Evolutionary conservation across 257 asterid species (phyloP).

Genomic region (Solanum commersonii): DNA sequence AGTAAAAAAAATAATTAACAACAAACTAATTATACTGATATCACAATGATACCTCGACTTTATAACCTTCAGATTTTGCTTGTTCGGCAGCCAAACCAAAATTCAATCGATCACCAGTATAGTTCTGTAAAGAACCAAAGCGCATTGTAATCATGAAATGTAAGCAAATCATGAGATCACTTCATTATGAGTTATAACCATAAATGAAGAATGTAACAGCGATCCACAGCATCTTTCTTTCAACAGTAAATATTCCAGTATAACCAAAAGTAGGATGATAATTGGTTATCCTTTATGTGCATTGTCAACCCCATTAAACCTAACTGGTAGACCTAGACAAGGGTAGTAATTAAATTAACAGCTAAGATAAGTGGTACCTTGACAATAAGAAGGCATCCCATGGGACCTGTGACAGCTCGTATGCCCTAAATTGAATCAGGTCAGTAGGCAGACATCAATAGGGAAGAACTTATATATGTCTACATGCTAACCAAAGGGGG

Average conservation of each 20-base stretch:
- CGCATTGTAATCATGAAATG: neutral
- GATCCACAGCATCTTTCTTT: neutral
- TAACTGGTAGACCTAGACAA: neutral
- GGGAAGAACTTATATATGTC: neutral
- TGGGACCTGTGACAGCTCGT: slow-evolving; percentile 89
- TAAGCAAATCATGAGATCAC: neutral
- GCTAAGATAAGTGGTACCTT: slow-evolving; percentile 38
- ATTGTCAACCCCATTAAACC: neutral
- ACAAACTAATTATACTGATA: neutral
- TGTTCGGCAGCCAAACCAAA: slow-evolving; percentile 98
- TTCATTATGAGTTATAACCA: neutral
- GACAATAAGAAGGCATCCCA: slow-evolving; percentile 92
- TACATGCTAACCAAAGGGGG: neutral
- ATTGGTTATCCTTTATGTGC: neutral
- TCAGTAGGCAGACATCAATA: neutral
- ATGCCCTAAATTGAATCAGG: slow-evolving; percentile 51
- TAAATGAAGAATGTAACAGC: neutral
- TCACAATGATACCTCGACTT: slow-evolving; percentile 59
- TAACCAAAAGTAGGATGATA: neutral
- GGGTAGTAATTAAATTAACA: neutral
- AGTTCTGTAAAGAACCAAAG: slow-evolving; percentile 45
- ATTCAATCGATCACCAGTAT: slow-evolving; percentile 91
- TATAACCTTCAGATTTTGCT: slow-evolving; percentile 96
- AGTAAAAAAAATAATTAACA: neutral
- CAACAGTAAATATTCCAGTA: neutral